Evolutionary conservation across 2,329 filamentous ascomycete genomes (phyloP), one percentile per base, ranked within the genome.

Genomic region (Dothideomycetidae sp.): DNA sequence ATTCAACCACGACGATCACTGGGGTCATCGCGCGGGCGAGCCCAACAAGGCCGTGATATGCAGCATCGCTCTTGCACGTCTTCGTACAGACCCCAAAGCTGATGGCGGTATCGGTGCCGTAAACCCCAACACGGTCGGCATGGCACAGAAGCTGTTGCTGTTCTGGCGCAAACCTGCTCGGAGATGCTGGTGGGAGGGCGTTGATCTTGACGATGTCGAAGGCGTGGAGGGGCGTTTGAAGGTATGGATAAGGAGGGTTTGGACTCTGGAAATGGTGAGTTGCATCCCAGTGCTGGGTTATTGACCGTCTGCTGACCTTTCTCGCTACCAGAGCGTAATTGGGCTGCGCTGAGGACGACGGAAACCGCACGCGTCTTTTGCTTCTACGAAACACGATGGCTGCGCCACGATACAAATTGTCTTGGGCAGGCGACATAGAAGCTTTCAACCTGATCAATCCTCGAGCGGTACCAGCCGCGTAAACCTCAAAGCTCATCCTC

Each of bases 1-100:
- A 26, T 98, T 98, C 64, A 86, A 96, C 56, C 83, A 93, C 52
- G 82, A 94, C 46, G 90, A 98, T 56, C 71, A 66, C 45, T 98
- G 90, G 90, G 90, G 90, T 21, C 88, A 98, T 58, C 81, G 90
- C 42, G 88, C 90, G n/a, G 82, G 84, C 40, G 90, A 98, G 60
- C 90, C 90, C 10, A 93, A 92, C 66, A 98, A 98, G 65, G 90
- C 90, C 13, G 90, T 98, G 42, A 90, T 98, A 50, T 98, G 90
- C 70, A 93, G 84, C 59, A 73, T 98, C 46, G 90, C 88, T 9
- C 73, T 98, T 40, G 90, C 90, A 23, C 78, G 90, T 48, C 71
- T 98, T 48, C 80, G 90, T 38, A 96, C 85, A 42, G 90, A 96
- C 50, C 53, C 54, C 37, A 50, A 52, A 21, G 71, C 84, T 38